A percentile compares a stretch with the other conserved stretches of the same genome.
phyloP scores from a whole-genome alignment of 106 monocot species.

The Phalaenopsis equestris region DNA sequence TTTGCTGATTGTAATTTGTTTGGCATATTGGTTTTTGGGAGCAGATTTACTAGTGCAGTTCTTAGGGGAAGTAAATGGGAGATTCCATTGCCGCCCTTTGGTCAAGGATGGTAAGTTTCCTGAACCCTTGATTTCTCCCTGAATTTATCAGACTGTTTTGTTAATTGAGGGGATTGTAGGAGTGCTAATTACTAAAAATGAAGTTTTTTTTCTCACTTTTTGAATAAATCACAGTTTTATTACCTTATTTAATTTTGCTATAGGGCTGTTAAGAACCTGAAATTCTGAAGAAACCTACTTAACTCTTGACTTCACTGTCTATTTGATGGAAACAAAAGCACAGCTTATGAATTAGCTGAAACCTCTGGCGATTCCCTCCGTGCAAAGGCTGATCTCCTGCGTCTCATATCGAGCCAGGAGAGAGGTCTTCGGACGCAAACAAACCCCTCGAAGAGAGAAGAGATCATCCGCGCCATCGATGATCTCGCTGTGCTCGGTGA shows the following conservation, averaged over 20 bases:
- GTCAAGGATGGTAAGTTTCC: conserved; percentile 78
- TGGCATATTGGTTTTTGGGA: background rate
- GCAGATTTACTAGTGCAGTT: conserved; percentile 85
- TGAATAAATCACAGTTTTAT: too few species aligned
- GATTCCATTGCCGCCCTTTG: conserved; percentile 93
- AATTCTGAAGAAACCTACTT: too few species aligned
- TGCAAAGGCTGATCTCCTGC: conserved; percentile 58
- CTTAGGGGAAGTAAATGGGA: conserved; percentile 71
- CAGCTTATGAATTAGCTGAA: too few species aligned
- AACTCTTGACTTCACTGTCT: too few species aligned
- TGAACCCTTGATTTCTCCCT: background rate
- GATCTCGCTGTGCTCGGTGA: conserved; percentile 35
- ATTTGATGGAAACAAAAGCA: too few species aligned
- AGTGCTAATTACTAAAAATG: too few species aligned
- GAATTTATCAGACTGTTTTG: background rate
- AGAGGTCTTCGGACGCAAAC: conserved; percentile 58
- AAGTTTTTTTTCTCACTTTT: too few species aligned
- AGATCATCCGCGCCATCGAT: conserved; percentile 62
- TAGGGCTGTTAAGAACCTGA: too few species aligned
- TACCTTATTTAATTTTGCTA: too few species aligned
- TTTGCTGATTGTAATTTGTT: background rate
- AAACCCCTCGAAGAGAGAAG: conserved; percentile 34
- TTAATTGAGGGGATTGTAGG: background rate
- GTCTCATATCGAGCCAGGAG: conserved; percentile 67
- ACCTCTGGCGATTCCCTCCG: conserved; percentile 14